Percentiles rank a stretch among this genome's conserved stretches.
Conservation (phyloP, 1,284 basidiomycete species). For the Ceratobasidium sp. region DNA sequence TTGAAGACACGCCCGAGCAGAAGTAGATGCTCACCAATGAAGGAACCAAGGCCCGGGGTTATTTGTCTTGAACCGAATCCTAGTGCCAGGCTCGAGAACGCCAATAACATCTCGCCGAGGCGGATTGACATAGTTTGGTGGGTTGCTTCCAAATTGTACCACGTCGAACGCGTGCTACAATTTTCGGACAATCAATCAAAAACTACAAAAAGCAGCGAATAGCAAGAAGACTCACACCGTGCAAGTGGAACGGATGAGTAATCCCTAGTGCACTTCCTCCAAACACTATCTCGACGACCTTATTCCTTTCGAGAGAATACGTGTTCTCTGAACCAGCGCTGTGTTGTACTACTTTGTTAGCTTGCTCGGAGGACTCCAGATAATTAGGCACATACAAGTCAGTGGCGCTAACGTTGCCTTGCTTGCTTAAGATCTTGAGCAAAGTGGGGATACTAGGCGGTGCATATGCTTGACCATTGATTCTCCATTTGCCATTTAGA, state of each 20-base stretch:
- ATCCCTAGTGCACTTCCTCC: constrained; percentile 13
- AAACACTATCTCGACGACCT: constrained; percentile 29
- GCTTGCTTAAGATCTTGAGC: constrained; percentile 34
- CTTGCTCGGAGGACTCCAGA: not conserved
- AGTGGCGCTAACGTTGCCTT: not conserved
- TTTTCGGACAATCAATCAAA: constrained; percentile 3
- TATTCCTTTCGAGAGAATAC: constrained; percentile 28
- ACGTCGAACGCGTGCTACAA: constrained; percentile 59
- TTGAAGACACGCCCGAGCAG: not conserved
- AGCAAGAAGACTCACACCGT: constrained; percentile 53
- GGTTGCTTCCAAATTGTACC: constrained; percentile 55
- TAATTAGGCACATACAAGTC: constrained; percentile 29
- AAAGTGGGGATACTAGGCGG: constrained; percentile 27
- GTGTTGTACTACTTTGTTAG: not conserved
- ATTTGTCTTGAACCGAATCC: constrained; percentile 59
- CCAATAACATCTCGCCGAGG: constrained; percentile 57
- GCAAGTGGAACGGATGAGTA: constrained; percentile 58
- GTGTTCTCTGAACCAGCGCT: constrained; percentile 25
- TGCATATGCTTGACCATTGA: constrained; percentile 16
- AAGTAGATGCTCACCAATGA: constrained; percentile 59
- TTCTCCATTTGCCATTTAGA: constrained; percentile 24
- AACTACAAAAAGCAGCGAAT: not conserved
- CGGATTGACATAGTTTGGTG: constrained; percentile 62
- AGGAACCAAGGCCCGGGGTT: constrained; percentile 64
- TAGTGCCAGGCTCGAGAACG: constrained; percentile 54